phyloP scores from a whole-genome alignment of 306 rosid genomes.

The Urtica urens region DNA sequence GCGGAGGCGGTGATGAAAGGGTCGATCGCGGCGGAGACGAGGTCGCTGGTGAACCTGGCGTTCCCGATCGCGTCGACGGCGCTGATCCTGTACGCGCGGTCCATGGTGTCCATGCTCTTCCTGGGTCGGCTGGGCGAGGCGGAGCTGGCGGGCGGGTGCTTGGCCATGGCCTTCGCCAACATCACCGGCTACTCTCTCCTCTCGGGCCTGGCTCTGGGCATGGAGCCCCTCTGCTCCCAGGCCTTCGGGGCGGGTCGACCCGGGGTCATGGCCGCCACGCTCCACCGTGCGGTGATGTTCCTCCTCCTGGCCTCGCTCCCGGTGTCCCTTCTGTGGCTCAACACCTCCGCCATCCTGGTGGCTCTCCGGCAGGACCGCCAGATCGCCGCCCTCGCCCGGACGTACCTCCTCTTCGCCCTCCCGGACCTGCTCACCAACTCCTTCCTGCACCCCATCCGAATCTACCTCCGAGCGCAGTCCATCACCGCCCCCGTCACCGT shows the following conservation, averaged over 20 bases:
- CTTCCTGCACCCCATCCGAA: conserved; percentile 56
- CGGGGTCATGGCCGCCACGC: conserved; percentile 56
- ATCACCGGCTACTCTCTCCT: conserved; percentile 81
- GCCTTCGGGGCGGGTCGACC: conserved; percentile 87
- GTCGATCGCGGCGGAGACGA: conserved; percentile 29
- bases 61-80: conserved; percentile 57
- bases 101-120: conserved; percentile 72
- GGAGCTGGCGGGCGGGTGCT: conserved; percentile 59
- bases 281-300: conserved; percentile 65
- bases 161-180: conserved; percentile 91
- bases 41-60: conserved; percentile 43
- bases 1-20: too few relatives aligned
- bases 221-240: conserved; percentile 92
- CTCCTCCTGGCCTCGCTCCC: conserved; percentile 52
- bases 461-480: conserved; percentile 84
- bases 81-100: conserved; percentile 74
- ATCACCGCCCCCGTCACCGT: conserved; percentile 59
- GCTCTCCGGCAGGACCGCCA: conserved; percentile 32
- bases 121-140: conserved; percentile 61
- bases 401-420: conserved; percentile 40
- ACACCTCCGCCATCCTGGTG: conserved; percentile 39
- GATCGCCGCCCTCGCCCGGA: conserved; percentile 46
- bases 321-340: conserved; percentile 65
- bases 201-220: conserved; percentile 67
- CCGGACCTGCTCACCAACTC: conserved; percentile 83